Evolutionary conservation across 495 filamentous ascomycete species (phyloP), one percentile per base, ranked within the genome.

Genomic region (Poronia punctata): DNA sequence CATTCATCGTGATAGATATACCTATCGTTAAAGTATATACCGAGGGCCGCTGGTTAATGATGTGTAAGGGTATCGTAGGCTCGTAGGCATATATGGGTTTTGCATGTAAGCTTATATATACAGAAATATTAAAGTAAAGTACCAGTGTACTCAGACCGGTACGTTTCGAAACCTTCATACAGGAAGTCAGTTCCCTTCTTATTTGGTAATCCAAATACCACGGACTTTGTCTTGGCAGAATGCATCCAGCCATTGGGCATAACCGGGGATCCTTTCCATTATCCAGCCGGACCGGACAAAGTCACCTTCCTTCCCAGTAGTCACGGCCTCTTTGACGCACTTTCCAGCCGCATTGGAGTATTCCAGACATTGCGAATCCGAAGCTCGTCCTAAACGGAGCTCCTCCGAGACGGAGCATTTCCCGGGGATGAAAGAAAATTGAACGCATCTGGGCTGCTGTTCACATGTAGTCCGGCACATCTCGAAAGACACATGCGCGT

Each of bases 401-500:
- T 45, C 15, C 18, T 45, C 57, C 9, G 61, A 58, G 7, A 56
- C 51, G 51, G 56, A 25, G 40, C 46, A 45, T 38, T 54, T 43
- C 7, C 38, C 37, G 10, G 53, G 43, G 3, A 57, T 35, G 35
- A 57, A 64, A 4, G 61, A 59, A 27, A 62, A 66, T 22, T 65
- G 62, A 6, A 67, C 48, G 41, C 65, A 67, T 1, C 57, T 50
- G 0, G 45, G 21, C 12, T 65, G 56, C 29, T 56, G 45, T 18
- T 40, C 26, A 28, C 66, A 70, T 6, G 52, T 51, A 6, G 53
- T 46, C 7, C 49, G 48, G 25, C 64, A 68, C 19, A 49, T 50
- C 15, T 58, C 54, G 2, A 52, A 32, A 0, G 52, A 60, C 1
- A 37, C 42, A 22, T 45, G 42, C 5, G 42, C 42, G 28, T 45